Evolutionary conservation across 345 rosid species (phyloP), one percentile per base, ranked within the genome.

Genomic region (Syzygium oleosum): DNA sequence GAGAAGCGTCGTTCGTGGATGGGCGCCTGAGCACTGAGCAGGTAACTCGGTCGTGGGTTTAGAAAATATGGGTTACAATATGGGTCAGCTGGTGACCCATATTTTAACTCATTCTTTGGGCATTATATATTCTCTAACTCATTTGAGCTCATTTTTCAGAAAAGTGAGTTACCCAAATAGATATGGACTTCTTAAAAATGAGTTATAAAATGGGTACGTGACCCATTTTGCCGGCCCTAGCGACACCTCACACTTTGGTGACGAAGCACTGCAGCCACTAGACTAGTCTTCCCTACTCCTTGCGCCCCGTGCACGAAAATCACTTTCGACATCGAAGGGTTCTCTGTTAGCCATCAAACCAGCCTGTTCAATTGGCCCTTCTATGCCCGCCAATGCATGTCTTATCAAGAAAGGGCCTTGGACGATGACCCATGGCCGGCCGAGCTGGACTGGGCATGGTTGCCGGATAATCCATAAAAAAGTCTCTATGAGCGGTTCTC

Each of bases 321-420:
- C 68, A 27, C 68, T 27, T 25, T 59, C 3, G 1, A 14, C 4
- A 2, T 0, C 23, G 0, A 0, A 56, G 1, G 2, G 1, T 14
- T 12, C 31, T 25, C 1, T 59, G 0, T 61, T n/a, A 61, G 9
- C 68, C 16, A 61, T 23, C 6, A 0, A 7, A 61, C 68, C 2
- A 61, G 34, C 4, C 52, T 13, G 2, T 13, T 27, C 68, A n/a
- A 12, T 61, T 7, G 2, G 9, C 68, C 12, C 68, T 12, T n/a
- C 7, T 16, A 17, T 53, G 55, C 68, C 19, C 68, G n/a, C 68
- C 12, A 61, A 61, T 0, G 52, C 15, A 51, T 51, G 9, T 61
- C 68, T 61, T 61, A 16, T 61, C 68, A n/a, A 6, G 12, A 12
- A 61, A 61, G 68, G 68, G 3, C 17, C 6, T 6, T 23, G 68